These are phyloP conservation scores for Xylaria sp. DNA, from an alignment of 2,329 filamentous ascomycete genomes.

Conservation along the genomic window DNA sequence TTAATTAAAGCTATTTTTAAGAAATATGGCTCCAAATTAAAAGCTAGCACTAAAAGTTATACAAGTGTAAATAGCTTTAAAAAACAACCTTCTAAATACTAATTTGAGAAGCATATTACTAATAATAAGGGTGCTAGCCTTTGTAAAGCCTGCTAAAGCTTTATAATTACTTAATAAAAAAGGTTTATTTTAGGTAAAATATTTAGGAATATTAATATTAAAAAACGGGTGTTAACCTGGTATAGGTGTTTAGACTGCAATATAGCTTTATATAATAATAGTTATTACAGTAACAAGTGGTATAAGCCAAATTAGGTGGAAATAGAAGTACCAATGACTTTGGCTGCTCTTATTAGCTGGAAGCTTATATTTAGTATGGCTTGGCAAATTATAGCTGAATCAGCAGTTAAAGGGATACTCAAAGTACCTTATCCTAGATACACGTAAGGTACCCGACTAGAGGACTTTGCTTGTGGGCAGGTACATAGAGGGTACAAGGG, in stretches of 20 bases:
- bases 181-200: not conserved
- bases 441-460: not conserved
- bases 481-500: too few relatives aligned
- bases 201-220: not conserved
- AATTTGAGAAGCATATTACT: not conserved
- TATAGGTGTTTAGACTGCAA: not conserved
- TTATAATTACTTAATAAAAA: not conserved
- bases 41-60: not conserved
- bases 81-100: not conserved
- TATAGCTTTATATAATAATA: too few relatives aligned
- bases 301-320: too few relatives aligned
- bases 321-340: too few relatives aligned
- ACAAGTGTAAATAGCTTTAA: not conserved
- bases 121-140: too few relatives aligned
- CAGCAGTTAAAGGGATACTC: too few relatives aligned
- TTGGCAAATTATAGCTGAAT: too few relatives aligned
- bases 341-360: too few relatives aligned
- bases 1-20: not conserved
- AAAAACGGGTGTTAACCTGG: not conserved
- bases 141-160: not conserved
- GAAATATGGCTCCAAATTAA: not conserved
- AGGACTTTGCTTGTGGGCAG: too few relatives aligned
- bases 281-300: too few relatives aligned
- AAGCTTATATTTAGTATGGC: too few relatives aligned
- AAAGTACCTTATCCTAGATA: too few relatives aligned